phyloP scores from a whole-genome alignment of 352 stramenopile species.

The Globisporangium spiculum region DNA sequence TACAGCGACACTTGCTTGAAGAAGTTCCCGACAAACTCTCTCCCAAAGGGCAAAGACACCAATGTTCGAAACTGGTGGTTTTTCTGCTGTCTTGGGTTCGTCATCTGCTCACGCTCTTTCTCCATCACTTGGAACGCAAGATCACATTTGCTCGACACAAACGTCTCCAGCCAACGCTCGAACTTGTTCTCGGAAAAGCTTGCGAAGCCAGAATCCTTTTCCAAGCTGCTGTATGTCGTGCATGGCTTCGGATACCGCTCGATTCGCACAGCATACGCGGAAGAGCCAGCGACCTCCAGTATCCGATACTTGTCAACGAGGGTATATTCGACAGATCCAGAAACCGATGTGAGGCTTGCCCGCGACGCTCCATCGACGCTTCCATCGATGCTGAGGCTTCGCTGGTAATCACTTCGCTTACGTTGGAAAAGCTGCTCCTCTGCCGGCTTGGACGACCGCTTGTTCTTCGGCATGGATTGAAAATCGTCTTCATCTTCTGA shows the following conservation, averaged over 20 bases:
- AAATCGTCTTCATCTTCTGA: constrained; percentile 49
- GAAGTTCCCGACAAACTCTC: constrained; percentile 59
- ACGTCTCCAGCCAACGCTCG: constrained; percentile 64
- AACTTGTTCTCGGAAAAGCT: constrained; percentile 70
- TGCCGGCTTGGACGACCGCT: constrained; percentile 22
- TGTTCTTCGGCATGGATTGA: constrained; percentile 5
- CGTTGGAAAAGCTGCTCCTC: constrained; percentile 72
- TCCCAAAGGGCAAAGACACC: constrained; percentile 65
- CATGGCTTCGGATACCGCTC: constrained; percentile 79
- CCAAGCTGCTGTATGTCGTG: constrained; percentile 61
- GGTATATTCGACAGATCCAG: constrained; percentile 51
- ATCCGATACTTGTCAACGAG: constrained; percentile 70
- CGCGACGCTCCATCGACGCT: constrained; percentile 20
- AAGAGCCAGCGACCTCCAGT: constrained; percentile 67
- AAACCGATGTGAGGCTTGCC: constrained; percentile 56
- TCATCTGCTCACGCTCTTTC: constrained; percentile 35
- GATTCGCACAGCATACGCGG: constrained; percentile 72
- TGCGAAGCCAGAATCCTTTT: constrained; percentile 49
- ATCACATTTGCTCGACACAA: constrained; percentile 57
- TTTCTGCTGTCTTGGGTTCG: constrained; percentile 63
- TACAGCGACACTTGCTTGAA: constrained; percentile 74
- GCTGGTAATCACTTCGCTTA: constrained; percentile 35
- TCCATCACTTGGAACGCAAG: constrained; percentile 50
- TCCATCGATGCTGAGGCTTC: constrained; percentile 45
- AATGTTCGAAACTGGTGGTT: constrained; percentile 68